These are phyloP conservation scores for Kwoniella newhampshirensis DNA, from an alignment of 768 basidiomycete genomes.

Conservation along the genomic window DNA sequence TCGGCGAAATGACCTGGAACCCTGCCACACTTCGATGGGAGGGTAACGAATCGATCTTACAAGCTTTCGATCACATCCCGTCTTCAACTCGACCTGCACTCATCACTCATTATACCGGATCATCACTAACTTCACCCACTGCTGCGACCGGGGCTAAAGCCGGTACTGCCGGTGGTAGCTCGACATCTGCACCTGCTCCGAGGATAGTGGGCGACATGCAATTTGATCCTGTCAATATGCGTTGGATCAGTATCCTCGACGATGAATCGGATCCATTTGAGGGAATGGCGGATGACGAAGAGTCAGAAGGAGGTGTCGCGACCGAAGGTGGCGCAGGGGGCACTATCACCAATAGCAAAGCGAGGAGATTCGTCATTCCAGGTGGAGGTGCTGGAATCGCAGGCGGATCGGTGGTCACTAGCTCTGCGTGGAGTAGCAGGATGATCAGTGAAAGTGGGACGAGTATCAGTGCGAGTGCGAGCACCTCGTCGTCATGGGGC, in stretches of 20 bases:
- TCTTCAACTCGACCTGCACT: constrained; percentile 81
- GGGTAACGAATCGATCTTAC: constrained; percentile 87
- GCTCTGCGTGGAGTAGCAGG: constrained; percentile 9
- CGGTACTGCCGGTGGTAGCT: constrained; percentile 7
- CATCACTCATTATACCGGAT: constrained; percentile 88
- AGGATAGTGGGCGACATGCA: constrained; percentile 97
- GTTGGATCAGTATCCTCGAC: constrained; percentile 80
- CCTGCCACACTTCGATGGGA: constrained; percentile 88
- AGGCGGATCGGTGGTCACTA: background rate
- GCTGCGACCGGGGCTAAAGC: background rate
- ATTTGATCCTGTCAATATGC: constrained; percentile 91
- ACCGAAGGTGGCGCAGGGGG: constrained; percentile 67
- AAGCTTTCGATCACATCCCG: constrained; percentile 80
- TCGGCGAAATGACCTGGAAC: constrained; percentile 98
- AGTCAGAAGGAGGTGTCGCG: constrained; percentile 67
- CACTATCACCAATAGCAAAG: constrained; percentile 68
- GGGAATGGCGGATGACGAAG: constrained; percentile 84
- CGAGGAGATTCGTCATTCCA: constrained; percentile 13
- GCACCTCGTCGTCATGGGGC: constrained; percentile 4
- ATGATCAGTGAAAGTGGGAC: constrained; percentile 36
- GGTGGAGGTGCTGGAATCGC: constrained; percentile 6
- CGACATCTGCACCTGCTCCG: constrained; percentile 7
- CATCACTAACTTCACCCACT: constrained; percentile 58
- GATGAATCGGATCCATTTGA: constrained; percentile 96
- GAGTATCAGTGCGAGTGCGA: constrained; percentile 33